Percentiles rank a stretch among this genome's conserved stretches.
Conservation (phyloP, 495 filamentous ascomycete species). For the Aspergillus cristatus region DNA sequence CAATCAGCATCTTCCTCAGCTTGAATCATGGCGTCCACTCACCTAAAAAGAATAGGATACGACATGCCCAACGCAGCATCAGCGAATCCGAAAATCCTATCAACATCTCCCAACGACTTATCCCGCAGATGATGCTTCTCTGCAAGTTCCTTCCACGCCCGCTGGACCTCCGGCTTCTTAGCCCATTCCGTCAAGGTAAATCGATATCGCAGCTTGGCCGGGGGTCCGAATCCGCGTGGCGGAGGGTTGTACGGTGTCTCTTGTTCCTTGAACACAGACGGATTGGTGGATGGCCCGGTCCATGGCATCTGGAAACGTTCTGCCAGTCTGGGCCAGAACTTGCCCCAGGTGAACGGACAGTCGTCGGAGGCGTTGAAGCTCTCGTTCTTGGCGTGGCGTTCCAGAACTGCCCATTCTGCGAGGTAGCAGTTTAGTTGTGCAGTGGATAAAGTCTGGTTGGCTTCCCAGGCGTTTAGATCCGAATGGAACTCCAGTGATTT, state of each 20-base stretch:
- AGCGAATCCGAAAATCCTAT: conserved; percentile 6
- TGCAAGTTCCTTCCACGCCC: conserved; percentile 24
- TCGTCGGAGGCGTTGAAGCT: conserved; percentile 39
- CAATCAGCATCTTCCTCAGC: neutral
- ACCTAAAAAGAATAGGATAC: conserved; percentile 3
- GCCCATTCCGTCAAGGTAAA: conserved; percentile 39
- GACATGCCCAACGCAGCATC: conserved; percentile 2
- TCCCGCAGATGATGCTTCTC: conserved; percentile 6
- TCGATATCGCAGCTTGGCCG: conserved; percentile 19
- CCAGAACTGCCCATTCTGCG: conserved; percentile 43
- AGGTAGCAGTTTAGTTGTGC: conserved; percentile 37
- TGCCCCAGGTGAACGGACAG: conserved; percentile 30
- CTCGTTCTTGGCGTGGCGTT: conserved; percentile 22
- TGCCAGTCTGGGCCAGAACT: conserved; percentile 37
- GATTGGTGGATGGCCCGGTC: conserved; percentile 16
- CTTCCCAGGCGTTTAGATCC: conserved; percentile 32
- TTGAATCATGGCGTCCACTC: neutral
- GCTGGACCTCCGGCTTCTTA: conserved; percentile 30
- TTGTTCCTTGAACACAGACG: conserved; percentile 12
- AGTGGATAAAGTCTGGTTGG: conserved; percentile 26
- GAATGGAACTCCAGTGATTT: conserved; percentile 30
- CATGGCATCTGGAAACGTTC: conserved; percentile 31
- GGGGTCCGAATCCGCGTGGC: conserved; percentile 28
- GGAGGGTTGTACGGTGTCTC: conserved; percentile 13
- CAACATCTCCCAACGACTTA: conserved; percentile 1